Percentiles rank a stretch among this genome's conserved stretches.
phyloP scores from a whole-genome alignment of 306 rosid species.

The Cicer bijugum region DNA sequence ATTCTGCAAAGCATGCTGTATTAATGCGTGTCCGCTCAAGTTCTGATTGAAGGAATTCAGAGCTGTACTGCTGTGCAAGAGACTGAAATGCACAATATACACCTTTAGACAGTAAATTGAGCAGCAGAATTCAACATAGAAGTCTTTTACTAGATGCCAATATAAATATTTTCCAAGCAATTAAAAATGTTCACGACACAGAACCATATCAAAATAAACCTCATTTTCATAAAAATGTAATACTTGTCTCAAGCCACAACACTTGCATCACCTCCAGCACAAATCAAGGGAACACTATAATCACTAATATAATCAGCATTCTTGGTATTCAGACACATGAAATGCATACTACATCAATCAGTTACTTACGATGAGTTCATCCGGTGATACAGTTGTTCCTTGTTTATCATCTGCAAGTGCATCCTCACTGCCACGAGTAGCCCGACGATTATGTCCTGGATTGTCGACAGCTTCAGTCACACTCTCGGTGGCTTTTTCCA shows the following conservation, averaged over 20 bases:
- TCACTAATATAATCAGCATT: not conserved
- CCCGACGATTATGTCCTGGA: slow-evolving; percentile 90
- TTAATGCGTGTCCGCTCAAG: slow-evolving; percentile 95
- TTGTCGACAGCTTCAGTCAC: slow-evolving; percentile 68
- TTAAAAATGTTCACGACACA: not conserved
- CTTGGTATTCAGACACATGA: slow-evolving; percentile 4
- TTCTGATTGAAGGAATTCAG: slow-evolving; percentile 86
- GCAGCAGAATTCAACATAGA: not conserved
- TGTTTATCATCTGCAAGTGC: slow-evolving; percentile 77
- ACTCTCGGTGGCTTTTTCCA: slow-evolving; percentile 95
- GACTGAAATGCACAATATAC: slow-evolving; percentile 59
- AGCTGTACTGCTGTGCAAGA: slow-evolving; percentile 88
- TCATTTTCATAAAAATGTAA: slow-evolving; percentile 24
- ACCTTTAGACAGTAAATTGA: slow-evolving; percentile 33
- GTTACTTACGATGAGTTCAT: slow-evolving; percentile 90
- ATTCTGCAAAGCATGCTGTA: slow-evolving; percentile 89
- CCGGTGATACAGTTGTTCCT: slow-evolving; percentile 79
- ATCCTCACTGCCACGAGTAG: slow-evolving; percentile 98
- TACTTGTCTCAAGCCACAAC: slow-evolving; percentile 13
- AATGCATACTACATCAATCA: slow-evolving; percentile 23
- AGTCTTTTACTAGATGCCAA: slow-evolving; percentile 9
- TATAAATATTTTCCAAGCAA: not conserved
- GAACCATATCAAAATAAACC: slow-evolving; percentile 23
- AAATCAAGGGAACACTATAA: slow-evolving; percentile 9
- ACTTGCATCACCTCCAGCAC: slow-evolving; percentile 30